phyloP scores from a whole-genome alignment of 345 rosid species.

The Ceriops zippeliana region DNA sequence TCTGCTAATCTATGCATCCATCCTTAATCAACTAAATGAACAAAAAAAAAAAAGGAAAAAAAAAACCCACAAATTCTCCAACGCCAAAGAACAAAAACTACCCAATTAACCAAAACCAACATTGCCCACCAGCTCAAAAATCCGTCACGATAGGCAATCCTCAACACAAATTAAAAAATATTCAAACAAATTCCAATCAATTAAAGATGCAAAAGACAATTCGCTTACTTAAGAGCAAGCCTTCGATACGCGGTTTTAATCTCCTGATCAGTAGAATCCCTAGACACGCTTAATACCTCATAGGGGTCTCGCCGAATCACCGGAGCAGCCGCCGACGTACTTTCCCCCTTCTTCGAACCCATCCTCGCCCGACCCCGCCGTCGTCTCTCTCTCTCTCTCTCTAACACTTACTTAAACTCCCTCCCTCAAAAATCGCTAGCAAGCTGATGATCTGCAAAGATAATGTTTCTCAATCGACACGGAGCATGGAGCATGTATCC shows the following conservation, averaged over 20 bases:
- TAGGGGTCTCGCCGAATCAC: slow-evolving; percentile 74
- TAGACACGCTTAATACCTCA: slow-evolving; percentile 81
- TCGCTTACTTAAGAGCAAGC: slow-evolving; percentile 88
- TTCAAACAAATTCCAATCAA: background rate
- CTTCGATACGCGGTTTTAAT: slow-evolving; percentile 92
- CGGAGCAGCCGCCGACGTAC: slow-evolving; percentile 54
- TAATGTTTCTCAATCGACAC: background rate
- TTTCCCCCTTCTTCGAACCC: slow-evolving; percentile 45
- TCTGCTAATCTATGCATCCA: too few relatives aligned
- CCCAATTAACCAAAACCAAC: background rate
- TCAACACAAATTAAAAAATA: background rate
- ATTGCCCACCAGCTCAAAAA: slow-evolving; percentile 9
- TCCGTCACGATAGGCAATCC: background rate
- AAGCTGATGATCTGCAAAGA: background rate
- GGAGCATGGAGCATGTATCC: background rate
- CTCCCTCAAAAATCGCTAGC: background rate
- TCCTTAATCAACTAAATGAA: too few relatives aligned
- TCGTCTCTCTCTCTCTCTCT: background rate
- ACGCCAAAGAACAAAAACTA: background rate
- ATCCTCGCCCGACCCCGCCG: slow-evolving; percentile 9
- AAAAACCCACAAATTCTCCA: background rate
- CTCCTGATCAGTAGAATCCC: slow-evolving; percentile 87
- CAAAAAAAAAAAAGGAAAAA: too few relatives aligned
- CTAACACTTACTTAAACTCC: background rate
- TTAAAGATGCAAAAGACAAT: background rate